These are phyloP conservation scores for Polytrichum commune DNA, from an alignment of 225 moss, liverwort and hornwort species.

Conservation along the genomic window DNA sequence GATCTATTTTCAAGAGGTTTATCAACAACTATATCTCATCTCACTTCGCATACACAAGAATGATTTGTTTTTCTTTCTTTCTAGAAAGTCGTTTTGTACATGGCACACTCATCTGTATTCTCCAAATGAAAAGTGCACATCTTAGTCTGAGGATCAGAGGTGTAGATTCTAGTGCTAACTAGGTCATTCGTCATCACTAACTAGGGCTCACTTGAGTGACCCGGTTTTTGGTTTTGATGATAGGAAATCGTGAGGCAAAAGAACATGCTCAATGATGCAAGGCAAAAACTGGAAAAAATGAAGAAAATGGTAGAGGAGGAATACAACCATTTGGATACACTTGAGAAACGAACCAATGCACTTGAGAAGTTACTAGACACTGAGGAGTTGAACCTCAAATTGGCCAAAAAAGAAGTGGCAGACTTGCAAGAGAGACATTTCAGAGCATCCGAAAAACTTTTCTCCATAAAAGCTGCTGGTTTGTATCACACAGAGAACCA, in stretches of 20 bases:
- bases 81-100: neutral
- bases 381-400: conserved; percentile 75
- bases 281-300: conserved; percentile 44
- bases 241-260: conserved; percentile 81
- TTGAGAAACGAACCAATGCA: conserved; percentile 67
- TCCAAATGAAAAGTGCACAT: no score
- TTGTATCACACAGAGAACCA: neutral
- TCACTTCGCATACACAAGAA: no score
- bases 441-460: conserved; percentile 58
- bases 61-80: neutral
- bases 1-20: conserved; percentile 71
- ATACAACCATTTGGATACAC: conserved; percentile 68
- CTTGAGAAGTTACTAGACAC: conserved; percentile 53
- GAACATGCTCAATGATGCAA: conserved; percentile 49
- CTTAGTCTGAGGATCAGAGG: no score
- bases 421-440: conserved; percentile 71
- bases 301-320: conserved; percentile 75
- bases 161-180: neutral
- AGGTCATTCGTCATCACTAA: neutral
- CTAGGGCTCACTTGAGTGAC: neutral
- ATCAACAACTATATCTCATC: no score
- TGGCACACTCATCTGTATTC: neutral
- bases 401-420: conserved; percentile 51
- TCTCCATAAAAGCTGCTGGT: conserved; percentile 53
- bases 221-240: neutral